Evolutionary conservation across 495 filamentous ascomycete genomes (phyloP).

Genomic region (Podospora appendiculata): DNA sequence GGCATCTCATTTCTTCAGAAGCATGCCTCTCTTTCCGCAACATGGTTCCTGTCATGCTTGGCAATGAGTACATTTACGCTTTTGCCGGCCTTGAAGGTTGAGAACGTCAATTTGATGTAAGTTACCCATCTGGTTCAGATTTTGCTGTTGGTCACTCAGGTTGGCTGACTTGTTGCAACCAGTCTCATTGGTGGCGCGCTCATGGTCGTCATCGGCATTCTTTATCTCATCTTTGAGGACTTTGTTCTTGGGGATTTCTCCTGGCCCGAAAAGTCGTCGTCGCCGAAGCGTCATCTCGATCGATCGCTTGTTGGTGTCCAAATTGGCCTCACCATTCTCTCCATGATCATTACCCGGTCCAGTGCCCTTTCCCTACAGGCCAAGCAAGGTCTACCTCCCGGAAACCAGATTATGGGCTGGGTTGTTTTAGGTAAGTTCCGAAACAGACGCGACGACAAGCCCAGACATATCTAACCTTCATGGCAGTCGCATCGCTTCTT

Average conservation of each 20-base stretch:
- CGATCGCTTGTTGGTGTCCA: slow-evolving; percentile 39
- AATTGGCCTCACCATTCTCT: slow-evolving; percentile 73
- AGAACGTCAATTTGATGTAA: slow-evolving; percentile 72
- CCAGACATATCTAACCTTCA: slow-evolving; percentile 4
- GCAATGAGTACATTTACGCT: slow-evolving; percentile 89
- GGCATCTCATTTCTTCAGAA: slow-evolving; percentile 61
- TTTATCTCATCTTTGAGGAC: slow-evolving; percentile 80
- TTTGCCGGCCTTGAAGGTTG: slow-evolving; percentile 76
- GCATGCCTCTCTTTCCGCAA: slow-evolving; percentile 54
- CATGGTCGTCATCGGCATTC: slow-evolving; percentile 69
- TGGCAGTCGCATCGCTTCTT: slow-evolving; percentile 61
- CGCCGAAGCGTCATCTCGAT: slow-evolving; percentile 20
- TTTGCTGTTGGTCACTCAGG: too few relatives aligned
- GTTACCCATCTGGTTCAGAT: slow-evolving; percentile 27
- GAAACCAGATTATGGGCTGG: slow-evolving; percentile 88
- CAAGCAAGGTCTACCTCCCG: slow-evolving; percentile 77
- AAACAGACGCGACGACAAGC: too few relatives aligned
- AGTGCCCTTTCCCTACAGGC: slow-evolving; percentile 77
- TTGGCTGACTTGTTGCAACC: slow-evolving; percentile 19
- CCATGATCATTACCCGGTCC: slow-evolving; percentile 79
- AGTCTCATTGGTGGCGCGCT: slow-evolving; percentile 70
- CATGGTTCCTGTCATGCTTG: slow-evolving; percentile 70
- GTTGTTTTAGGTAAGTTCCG: slow-evolving; percentile 58
- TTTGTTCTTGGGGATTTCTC: slow-evolving; percentile 47
- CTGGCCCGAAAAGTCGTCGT: slow-evolving; percentile 17